Percentiles rank a stretch among this genome's conserved stretches.
phyloP scores from a whole-genome alignment of 805 yeast genomes.

The Wickerhamiella azymoides region DNA sequence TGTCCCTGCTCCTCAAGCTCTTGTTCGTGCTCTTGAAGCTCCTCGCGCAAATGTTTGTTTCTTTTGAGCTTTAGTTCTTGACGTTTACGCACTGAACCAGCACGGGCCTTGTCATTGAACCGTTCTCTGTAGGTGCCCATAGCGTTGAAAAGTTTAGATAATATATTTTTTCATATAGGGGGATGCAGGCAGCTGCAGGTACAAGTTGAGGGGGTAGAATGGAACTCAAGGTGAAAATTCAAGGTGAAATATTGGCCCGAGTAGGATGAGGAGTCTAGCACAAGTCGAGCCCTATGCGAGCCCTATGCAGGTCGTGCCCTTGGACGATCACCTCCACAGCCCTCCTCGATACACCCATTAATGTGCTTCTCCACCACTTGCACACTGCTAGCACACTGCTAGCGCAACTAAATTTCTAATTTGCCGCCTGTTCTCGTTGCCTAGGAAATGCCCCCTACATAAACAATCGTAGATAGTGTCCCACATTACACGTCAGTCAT shows the following conservation, averaged over 20 bases:
- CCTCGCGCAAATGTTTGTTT: conserved; percentile 47
- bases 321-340: too few species aligned
- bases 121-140: conserved; percentile 78
- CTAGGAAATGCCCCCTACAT: neutral
- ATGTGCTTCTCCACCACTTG: too few species aligned
- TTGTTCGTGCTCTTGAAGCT: conserved; percentile 13
- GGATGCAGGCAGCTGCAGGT: neutral
- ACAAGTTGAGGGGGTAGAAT: too few species aligned
- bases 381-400: too few species aligned
- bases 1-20: conserved; percentile 11
- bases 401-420: too few species aligned
- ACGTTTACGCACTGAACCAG: conserved; percentile 73
- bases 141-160: neutral
- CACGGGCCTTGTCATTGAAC: conserved; percentile 72
- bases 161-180: neutral
- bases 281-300: too few species aligned
- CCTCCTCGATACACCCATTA: too few species aligned
- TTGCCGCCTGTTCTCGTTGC: neutral
- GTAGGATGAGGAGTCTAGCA: too few species aligned
- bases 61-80: conserved; percentile 52
- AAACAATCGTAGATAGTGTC: neutral
- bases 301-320: too few species aligned
- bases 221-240: too few species aligned
- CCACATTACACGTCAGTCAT: conserved; percentile 4
- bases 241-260: too few species aligned